Conservation (phyloP, 2,329 filamentous ascomycete species). For the Macroventuria anomochaeta region DNA sequence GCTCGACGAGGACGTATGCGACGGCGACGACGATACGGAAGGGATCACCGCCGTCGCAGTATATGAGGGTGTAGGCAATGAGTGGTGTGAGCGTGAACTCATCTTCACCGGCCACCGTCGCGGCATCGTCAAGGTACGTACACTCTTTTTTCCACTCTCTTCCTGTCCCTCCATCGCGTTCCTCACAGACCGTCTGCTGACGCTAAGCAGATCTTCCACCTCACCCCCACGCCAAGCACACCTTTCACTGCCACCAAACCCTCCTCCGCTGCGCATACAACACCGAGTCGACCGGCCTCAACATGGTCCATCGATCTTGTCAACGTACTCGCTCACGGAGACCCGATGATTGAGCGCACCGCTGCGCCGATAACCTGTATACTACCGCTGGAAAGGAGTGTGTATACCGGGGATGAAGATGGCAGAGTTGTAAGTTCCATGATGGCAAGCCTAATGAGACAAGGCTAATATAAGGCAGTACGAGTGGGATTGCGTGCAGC, state of each 20-base stretch:
- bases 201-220: slow-evolving; percentile 62
- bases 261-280: background rate
- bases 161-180: too few species aligned
- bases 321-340: slow-evolving; percentile 80
- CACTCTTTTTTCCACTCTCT: too few species aligned
- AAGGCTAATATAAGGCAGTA: slow-evolving; percentile 50
- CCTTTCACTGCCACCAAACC: slow-evolving; percentile 50
- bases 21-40: slow-evolving; percentile 66
- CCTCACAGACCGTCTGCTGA: slow-evolving; percentile 11
- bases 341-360: slow-evolving; percentile 59
- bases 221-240: slow-evolving; percentile 60
- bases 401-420: slow-evolving; percentile 94
- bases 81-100: slow-evolving; percentile 87
- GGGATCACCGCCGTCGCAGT: slow-evolving; percentile 83
- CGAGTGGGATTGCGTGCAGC: slow-evolving; percentile 62
- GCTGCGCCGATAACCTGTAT: slow-evolving; percentile 80
- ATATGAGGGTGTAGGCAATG: slow-evolving; percentile 88
- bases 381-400: slow-evolving; percentile 77
- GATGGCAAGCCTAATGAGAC: background rate
- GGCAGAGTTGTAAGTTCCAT: slow-evolving; percentile 69
- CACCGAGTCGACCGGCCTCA: background rate
- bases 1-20: slow-evolving; percentile 81
- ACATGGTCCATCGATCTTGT: slow-evolving; percentile 78
- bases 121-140: slow-evolving; percentile 76
- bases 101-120: slow-evolving; percentile 87